Evolutionary conservation across 129 eudicot species (phyloP).

Genomic region (Chrysanthemum seticuspe): DNA sequence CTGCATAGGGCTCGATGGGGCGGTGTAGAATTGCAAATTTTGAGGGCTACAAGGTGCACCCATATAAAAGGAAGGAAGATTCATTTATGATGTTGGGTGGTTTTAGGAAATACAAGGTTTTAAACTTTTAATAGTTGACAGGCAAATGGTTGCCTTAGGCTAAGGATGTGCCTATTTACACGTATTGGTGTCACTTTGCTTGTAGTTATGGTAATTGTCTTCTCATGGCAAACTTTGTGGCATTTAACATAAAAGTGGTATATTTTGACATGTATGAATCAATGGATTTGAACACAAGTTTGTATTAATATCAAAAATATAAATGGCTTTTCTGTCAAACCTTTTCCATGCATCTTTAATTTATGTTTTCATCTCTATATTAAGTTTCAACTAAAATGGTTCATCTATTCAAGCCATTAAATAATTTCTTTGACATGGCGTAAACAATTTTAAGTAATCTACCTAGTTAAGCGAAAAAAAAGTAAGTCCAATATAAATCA

Average conservation of each 20-base stretch:
- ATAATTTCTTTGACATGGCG: too few relatives aligned
- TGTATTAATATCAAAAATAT: neutral
- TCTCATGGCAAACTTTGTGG: conserved; percentile 30
- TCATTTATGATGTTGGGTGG: conserved; percentile 31
- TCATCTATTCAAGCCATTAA: too few relatives aligned
- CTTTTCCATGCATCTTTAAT: conserved; percentile 10
- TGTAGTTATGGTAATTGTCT: conserved; percentile 49
- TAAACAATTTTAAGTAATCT: too few relatives aligned
- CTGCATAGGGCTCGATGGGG: conserved; percentile 57
- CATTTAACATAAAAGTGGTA: conserved; percentile 36
- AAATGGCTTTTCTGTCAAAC: conserved; percentile 24
- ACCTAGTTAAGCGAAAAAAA: too few relatives aligned
- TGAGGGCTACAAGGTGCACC: conserved; percentile 37
- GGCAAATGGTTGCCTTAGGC: conserved; percentile 37
- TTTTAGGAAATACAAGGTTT: conserved; percentile 12
- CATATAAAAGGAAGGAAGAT: conserved; percentile 36
- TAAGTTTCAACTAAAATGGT: too few relatives aligned
- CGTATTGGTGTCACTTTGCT: conserved; percentile 44
- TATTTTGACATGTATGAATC: conserved; percentile 33
- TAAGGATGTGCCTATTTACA: conserved; percentile 39
- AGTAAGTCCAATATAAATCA: too few relatives aligned
- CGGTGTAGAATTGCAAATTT: conserved; percentile 43
- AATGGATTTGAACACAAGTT: conserved; percentile 29
- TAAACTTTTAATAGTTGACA: conserved; percentile 20
- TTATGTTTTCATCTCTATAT: neutral